Base-by-base conservation (phyloP, 108 stramenopile genomes). In the Cyclotella distinguenda region DNA sequence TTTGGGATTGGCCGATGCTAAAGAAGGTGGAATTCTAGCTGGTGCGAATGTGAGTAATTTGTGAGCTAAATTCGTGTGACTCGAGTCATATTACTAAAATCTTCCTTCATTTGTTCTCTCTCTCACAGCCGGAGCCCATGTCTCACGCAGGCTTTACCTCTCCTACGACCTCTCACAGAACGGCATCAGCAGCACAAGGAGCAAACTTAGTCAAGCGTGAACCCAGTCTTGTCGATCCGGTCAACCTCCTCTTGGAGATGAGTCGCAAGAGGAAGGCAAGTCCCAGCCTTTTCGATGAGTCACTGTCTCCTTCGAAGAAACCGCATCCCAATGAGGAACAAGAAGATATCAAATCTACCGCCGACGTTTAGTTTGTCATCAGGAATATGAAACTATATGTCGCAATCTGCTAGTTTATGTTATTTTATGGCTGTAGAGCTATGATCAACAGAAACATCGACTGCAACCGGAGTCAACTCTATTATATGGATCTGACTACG, bases 1-100 rank as follows among this genome's bases (percentile, higher is more conserved):
- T 27, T 73, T 93, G 40, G 92, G 92, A 21, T 52, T 93, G 42
- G 61, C 77, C 36, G 92, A 93, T 42, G 82, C 86, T 9, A 36
- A 55, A 16, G 82, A 88, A 15, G 78, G 69, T 42, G 91, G 91
- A 5, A 87, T 93, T 31, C 60, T 80, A 40, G 76, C 91, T 21
- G 84, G 87, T 21, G 90, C 76, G 8, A 73, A 83, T 43, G 54
- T 55, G 25, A 36, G 54, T 18, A 55, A 42, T 42, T 42, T 42
- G 4, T 16, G 5, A 16, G 16, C 40, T 42, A 2, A 13, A 42
- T 16, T 42, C 40, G 5, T 42, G 5, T 42, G 13, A 13, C 16
- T 16, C 13, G 5, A 2, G 5, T 42, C 13, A 5, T 42, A 16
- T 42, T 42, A 2, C 5, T 42, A 2, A 16, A 42, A 16, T 16